Percentiles rank a stretch among this genome's conserved stretches.
phyloP scores from a whole-genome alignment of 306 rosid genomes.

The Sicyos edulis region DNA sequence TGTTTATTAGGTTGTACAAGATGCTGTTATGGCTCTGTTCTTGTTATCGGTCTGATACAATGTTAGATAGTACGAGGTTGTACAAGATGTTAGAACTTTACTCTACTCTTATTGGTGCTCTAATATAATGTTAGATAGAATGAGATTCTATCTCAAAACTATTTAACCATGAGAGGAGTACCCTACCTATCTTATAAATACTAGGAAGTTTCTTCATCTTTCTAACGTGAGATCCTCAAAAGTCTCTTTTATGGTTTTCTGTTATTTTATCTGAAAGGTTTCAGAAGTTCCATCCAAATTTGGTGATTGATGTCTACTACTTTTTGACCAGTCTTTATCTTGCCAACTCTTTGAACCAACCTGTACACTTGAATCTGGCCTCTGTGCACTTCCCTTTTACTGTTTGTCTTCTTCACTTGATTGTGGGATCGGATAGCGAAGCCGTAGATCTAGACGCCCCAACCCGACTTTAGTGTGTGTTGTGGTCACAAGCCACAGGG shows the following conservation, averaged over 20 bases:
- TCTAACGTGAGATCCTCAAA: too few species aligned
- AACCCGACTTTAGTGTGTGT: conserved; percentile 19
- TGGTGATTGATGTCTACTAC: conserved; percentile 15
- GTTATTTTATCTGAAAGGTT: conserved; percentile 2
- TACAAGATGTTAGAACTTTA: too few species aligned
- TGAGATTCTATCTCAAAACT: too few species aligned
- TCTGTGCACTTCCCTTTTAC: background rate
- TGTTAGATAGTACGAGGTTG: too few species aligned
- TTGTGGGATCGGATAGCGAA: conserved; percentile 10
- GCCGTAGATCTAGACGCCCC: conserved; percentile 17
- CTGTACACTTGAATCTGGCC: conserved; percentile 17
- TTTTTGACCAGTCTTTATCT: conserved; percentile 17
- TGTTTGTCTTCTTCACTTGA: conserved; percentile 1
- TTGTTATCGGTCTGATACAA: too few species aligned
- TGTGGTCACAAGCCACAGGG: conserved; percentile 22
- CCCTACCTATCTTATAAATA: too few species aligned
- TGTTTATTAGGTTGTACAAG: too few species aligned
- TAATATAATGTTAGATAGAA: too few species aligned
- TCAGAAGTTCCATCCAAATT: background rate
- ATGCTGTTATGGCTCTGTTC: too few species aligned
- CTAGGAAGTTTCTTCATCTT: too few species aligned
- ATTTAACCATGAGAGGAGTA: too few species aligned
- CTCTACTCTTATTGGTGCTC: too few species aligned
- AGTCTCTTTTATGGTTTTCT: background rate
- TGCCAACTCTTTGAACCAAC: conserved; percentile 14